Evolutionary conservation across 345 rosid genomes (phyloP), one percentile per base, ranked within the genome.

Genomic region (Syzygium jambos): DNA sequence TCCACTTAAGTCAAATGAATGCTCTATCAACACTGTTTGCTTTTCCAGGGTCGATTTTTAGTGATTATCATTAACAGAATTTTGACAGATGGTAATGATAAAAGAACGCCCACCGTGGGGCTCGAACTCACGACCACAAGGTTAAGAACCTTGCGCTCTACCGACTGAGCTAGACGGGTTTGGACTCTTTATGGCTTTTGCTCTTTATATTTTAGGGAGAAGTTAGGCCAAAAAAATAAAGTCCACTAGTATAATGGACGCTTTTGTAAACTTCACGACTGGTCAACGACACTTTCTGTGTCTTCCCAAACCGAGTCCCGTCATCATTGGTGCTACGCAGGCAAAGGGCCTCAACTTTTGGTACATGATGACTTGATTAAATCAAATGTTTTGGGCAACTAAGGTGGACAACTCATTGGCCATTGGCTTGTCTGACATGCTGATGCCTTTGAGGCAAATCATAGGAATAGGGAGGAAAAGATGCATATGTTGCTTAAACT

Each of bases 111-210:
- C 89, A 88, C 89, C 88, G 87, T 87, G 88, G 91, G 93, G 86
- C 73, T 89, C 84, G 61, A 61, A 89, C 86, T 87, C 90, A 87
- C 88, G 85, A 86, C 90, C 88, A 88, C 89, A 88, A 87, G 90
- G 90, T 91, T 90, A 88, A 85, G 85, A 73, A 89, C 88, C 87
- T 86, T 89, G 89, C 85, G 85, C 86, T 86, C 65, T 73, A 86
- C 89, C 78, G 51, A 61, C 86, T 82, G 87, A 89, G 89, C 73
- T 85, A 87, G 88, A 87, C 86, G 52, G 52, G 52, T 17, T 52
- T 13, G 13, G 53, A 15, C n/a, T n/a, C n/a, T n/a, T n/a, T 43
- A 43, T 43, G 7, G 46, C 46, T 43, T 43, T 43, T 43, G 46
- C 46, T 21, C 10, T 22, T 4, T 21, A 55, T 38, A 9, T 21